Conservation (phyloP, 805 yeast species). For the Lachancea cidri region DNA sequence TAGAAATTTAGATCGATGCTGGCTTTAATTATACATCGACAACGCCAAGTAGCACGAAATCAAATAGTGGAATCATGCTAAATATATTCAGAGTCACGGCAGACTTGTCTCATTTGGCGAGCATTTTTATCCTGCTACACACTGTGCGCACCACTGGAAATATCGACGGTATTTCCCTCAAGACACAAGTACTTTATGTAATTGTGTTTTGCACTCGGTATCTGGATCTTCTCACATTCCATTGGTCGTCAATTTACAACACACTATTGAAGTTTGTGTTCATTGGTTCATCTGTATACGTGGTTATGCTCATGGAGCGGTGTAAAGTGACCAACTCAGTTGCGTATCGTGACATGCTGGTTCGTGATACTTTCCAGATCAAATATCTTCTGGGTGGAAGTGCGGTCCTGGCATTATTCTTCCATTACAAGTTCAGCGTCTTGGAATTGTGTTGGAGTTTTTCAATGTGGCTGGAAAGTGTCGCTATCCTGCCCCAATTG, state of each 20-base stretch:
- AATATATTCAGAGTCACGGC: conserved; percentile 48
- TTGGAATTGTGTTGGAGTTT: conserved; percentile 80
- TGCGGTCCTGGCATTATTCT: conserved; percentile 50
- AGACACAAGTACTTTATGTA: conserved; percentile 78
- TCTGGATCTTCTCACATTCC: conserved; percentile 46
- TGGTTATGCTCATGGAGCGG: conserved; percentile 60
- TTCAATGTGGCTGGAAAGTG: conserved; percentile 86
- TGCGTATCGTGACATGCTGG: conserved; percentile 48
- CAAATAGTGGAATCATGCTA: conserved; percentile 22
- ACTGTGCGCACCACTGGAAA: conserved; percentile 62
- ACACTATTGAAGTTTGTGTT: conserved; percentile 76
- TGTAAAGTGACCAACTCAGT: conserved; percentile 43
- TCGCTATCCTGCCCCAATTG: conserved; percentile 89
- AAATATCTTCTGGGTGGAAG: conserved; percentile 66
- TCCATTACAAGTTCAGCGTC: conserved; percentile 59
- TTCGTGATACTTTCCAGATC: conserved; percentile 69
- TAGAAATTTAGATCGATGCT: background rate
- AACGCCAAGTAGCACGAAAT: too few species aligned
- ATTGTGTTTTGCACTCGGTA: conserved; percentile 71
- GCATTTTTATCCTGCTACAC: conserved; percentile 69
- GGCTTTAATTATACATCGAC: background rate
- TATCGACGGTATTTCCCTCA: conserved; percentile 78
- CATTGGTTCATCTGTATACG: conserved; percentile 69
- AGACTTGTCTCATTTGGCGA: conserved; percentile 77
- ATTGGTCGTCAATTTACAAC: conserved; percentile 66